Evolutionary conservation across 2,329 filamentous ascomycete species (phyloP).

Genomic region (Neofusicoccum kwambonambiense): DNA sequence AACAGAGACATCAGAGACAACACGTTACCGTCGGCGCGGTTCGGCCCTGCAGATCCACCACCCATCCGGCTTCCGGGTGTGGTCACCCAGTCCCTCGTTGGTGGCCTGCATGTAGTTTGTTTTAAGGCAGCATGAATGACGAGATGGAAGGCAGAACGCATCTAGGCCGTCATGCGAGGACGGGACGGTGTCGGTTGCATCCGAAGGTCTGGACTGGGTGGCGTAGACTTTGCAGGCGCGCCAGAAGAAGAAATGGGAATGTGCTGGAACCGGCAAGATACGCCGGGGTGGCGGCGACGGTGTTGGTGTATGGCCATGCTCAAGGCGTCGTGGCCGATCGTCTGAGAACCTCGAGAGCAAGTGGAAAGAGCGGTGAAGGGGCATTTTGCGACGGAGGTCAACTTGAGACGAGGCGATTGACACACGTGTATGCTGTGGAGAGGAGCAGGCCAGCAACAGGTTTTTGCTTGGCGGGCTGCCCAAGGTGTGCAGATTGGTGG

Average conservation of each 20-base stretch:
- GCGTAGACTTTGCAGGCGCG: neutral
- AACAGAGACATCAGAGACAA: neutral
- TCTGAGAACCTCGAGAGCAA: neutral
- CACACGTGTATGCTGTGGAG: neutral
- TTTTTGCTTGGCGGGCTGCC: neutral
- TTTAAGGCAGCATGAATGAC: neutral
- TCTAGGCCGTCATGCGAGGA: neutral
- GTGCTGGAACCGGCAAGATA: neutral
- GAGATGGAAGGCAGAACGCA: neutral
- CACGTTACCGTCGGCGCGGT: slow-evolving; percentile 5
- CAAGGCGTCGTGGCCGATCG: neutral
- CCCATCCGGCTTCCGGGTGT: neutral
- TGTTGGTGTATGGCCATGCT: neutral
- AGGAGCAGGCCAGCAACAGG: neutral
- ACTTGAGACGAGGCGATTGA: neutral
- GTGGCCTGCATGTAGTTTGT: neutral
- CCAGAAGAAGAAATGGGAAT: neutral
- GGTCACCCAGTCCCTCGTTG: neutral
- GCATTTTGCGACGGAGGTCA: neutral
- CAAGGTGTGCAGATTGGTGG: neutral
- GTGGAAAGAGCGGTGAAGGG: slow-evolving; percentile 6
- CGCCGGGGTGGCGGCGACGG: neutral
- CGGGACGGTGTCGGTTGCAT: neutral
- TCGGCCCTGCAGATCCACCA: slow-evolving; percentile 11
- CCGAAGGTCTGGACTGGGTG: neutral